A percentile compares a stretch with the other conserved stretches of the same genome.
Evolutionary conservation across 495 filamentous ascomycete genomes (phyloP).

Genomic region (Lasiosphaeria ovina): DNA sequence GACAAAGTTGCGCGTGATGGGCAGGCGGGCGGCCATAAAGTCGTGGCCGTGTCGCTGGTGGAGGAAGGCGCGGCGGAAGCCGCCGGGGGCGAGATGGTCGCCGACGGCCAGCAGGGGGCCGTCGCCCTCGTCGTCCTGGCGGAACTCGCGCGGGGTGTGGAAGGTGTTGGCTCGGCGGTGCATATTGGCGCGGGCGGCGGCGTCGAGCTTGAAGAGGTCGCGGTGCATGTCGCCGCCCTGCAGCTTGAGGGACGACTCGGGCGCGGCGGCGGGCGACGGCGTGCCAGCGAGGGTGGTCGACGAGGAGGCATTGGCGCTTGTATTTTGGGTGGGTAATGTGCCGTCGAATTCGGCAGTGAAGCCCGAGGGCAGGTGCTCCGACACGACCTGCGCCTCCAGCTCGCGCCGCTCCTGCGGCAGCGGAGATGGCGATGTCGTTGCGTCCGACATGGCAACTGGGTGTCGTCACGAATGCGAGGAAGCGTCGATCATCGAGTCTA

Average conservation of each 20-base stretch:
- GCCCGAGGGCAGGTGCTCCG: constrained; percentile 46
- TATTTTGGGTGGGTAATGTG: constrained; percentile 1
- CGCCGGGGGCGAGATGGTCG: constrained; percentile 57
- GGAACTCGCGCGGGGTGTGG: constrained; percentile 41
- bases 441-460: constrained; percentile 1
- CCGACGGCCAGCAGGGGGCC: constrained; percentile 38
- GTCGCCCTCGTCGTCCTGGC: constrained; percentile 24
- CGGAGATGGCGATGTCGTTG: neutral
- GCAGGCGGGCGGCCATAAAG: constrained; percentile 41
- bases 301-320: constrained; percentile 2
- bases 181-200: constrained; percentile 45
- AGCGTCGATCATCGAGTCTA: constrained; percentile 1
- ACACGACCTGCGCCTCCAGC: constrained; percentile 36
- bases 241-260: constrained; percentile 59
- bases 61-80: constrained; percentile 60
- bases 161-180: constrained; percentile 60
- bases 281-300: constrained; percentile 9
- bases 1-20: constrained; percentile 63
- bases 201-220: constrained; percentile 62
- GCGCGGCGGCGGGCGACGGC: constrained; percentile 18
- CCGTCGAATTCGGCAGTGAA: constrained; percentile 43
- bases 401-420: constrained; percentile 16
- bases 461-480: neutral
- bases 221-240: constrained; percentile 69
- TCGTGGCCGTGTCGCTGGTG: constrained; percentile 45